Conservation (phyloP, 2,329 filamentous ascomycete species). For the Fusarium sp. region DNA sequence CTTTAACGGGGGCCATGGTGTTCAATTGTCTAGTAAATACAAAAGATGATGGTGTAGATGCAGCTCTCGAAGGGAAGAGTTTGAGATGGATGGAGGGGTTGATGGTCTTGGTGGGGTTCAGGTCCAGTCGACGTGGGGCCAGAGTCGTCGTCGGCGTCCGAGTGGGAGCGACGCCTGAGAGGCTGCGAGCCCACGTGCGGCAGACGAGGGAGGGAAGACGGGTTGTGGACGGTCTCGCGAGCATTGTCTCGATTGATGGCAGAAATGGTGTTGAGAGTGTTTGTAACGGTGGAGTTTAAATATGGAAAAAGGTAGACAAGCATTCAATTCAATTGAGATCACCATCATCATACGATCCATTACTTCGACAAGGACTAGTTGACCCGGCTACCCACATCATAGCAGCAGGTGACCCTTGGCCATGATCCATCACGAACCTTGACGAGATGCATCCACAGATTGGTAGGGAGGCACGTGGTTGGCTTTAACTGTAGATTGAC, state of each 20-base stretch:
- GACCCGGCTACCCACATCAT: neutral
- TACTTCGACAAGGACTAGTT: neutral
- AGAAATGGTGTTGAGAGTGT: neutral
- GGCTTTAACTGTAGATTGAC: neutral
- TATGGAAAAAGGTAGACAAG: neutral
- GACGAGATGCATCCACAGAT: slow-evolving; percentile 1
- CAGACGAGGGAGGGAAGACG: slow-evolving; percentile 23
- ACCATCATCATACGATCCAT: slow-evolving; percentile 7
- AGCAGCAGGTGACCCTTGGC: neutral
- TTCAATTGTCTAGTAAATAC: slow-evolving; percentile 36
- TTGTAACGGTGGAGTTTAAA: neutral
- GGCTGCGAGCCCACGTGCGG: slow-evolving; percentile 41
- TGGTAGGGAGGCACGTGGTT: neutral
- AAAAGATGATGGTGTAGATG: slow-evolving; percentile 21
- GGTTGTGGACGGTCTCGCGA: slow-evolving; percentile 22
- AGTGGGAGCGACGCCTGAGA: slow-evolving; percentile 39
- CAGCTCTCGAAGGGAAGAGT: slow-evolving; percentile 42
- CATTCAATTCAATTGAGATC: neutral
- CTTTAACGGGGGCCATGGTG: slow-evolving; percentile 79
- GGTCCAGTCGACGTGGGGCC: slow-evolving; percentile 34
- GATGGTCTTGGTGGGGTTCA: slow-evolving; percentile 38
- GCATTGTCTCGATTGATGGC: slow-evolving; percentile 5
- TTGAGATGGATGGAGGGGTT: slow-evolving; percentile 45
- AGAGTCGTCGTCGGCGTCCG: slow-evolving; percentile 38
- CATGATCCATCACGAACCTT: neutral